These are phyloP conservation scores for Pezizomycotina sp. DNA, from an alignment of 2,329 filamentous ascomycete genomes.

Conservation along the genomic window DNA sequence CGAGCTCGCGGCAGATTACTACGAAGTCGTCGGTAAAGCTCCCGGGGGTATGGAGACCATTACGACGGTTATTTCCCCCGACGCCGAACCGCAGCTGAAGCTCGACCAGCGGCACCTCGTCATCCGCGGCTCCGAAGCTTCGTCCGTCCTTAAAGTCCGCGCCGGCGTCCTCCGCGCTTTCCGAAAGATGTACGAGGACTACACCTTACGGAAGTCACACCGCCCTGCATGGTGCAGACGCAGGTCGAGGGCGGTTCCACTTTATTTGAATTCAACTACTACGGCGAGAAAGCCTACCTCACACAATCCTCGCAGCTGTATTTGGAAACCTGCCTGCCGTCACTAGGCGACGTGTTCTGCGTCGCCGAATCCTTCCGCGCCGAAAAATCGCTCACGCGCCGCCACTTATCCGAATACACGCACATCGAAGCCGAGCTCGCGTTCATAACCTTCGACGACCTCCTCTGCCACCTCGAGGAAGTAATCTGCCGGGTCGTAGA, in stretches of 20 bases:
- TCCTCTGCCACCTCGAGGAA: constrained; percentile 72
- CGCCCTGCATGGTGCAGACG: constrained; percentile 83
- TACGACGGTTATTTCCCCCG: constrained; percentile 59
- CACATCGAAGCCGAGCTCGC: constrained; percentile 94
- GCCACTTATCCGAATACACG: constrained; percentile 90
- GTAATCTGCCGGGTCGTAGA: constrained; percentile 78
- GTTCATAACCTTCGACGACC: constrained; percentile 82
- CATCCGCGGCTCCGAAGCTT: constrained; percentile 66
- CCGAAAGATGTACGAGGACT: constrained; percentile 61
- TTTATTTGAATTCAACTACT: constrained; percentile 78
- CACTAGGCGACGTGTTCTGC: constrained; percentile 88
- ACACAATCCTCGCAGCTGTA: constrained; percentile 96
- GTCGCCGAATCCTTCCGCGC: constrained; percentile 98
- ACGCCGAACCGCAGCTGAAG: constrained; percentile 54
- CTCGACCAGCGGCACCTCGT: constrained; percentile 72
- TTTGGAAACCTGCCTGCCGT: constrained; percentile 83
- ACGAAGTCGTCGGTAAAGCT: constrained; percentile 59
- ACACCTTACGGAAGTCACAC: constrained; percentile 65
- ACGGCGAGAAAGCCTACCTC: constrained; percentile 76
- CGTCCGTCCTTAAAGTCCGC: constrained; percentile 75
- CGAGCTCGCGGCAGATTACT: constrained; percentile 83
- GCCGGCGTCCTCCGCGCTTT: constrained; percentile 69
- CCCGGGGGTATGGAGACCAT: constrained; percentile 80
- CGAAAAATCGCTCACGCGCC: constrained; percentile 85
- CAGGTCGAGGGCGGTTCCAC: constrained; percentile 87